Base-by-base conservation (phyloP, 805 yeast species). In the Jamesozyma jinghongensis region DNA sequence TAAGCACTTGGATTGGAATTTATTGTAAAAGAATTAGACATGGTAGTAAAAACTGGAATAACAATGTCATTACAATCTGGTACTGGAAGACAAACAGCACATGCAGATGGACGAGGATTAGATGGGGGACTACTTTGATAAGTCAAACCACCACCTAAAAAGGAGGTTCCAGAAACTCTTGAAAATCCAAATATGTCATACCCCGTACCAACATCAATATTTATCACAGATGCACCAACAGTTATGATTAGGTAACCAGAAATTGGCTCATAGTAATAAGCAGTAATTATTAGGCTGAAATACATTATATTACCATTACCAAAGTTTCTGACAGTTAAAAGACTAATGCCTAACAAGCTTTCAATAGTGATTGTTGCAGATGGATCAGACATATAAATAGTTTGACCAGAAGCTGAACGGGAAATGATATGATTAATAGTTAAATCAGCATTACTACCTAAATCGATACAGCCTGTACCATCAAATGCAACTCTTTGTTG, bases 401-500 rank as follows among this genome's bases (percentile, higher is more conserved):
- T 43, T 37, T 43, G 47, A 22, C 34, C 41, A 7, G 18, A 12
- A 13, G 37, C 3, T 6, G 19, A 6, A 16, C 39, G 30, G 16
- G 20, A 11, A 3, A 17, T 19, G n/a, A 14, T 20, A 30, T 40
- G 31, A 12, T 26, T 26, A 12, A 34, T 37, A 29, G 35, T 20
- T 16, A 37, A 35, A 2, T 22, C 3, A 30, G 38, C 32, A 25
- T 37, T 29, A 6, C 8, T 42, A 25, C 47, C 47, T n/a, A 43
- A 19, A 27, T 33, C 25, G 19, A 43, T 34, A 40, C 47, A 43
- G 34, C 47, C 47, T n/a, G 37, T 34, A 26, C 47, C 47, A n/a
- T 16, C 16, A n/a, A 43, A 20, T 11, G 25, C 29, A 31, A 38
- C 29, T n/a, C 32, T 19, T 30, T 40, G 44, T 18, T 14, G 12